phyloP scores from a whole-genome alignment of 495 filamentous ascomycete species.

The Aspergillus asperescens region DNA sequence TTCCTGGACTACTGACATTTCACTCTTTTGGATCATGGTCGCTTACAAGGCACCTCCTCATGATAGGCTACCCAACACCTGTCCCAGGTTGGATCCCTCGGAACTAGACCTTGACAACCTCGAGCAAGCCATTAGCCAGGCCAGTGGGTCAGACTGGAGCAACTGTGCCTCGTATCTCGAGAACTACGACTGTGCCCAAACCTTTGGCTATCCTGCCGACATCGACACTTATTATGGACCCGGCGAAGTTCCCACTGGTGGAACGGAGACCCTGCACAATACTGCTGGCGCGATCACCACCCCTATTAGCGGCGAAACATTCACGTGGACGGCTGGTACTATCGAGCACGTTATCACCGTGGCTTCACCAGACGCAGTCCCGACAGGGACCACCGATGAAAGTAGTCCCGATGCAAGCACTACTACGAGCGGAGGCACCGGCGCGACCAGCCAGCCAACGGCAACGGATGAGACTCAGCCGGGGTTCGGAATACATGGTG shows the following conservation, averaged over 20 bases:
- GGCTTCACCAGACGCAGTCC: not conserved
- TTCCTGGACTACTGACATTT: not conserved
- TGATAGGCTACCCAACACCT: not conserved
- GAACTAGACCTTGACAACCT: not conserved
- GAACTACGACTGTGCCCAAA: not conserved
- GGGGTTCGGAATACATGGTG: too few species aligned
- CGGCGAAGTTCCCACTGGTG: not conserved
- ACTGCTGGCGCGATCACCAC: not conserved
- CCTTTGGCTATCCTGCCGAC: not conserved
- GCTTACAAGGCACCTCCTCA: not conserved
- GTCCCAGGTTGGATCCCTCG: not conserved
- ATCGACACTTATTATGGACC: not conserved
- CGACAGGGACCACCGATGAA: not conserved
- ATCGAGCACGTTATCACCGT: not conserved
- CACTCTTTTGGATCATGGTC: too few species aligned
- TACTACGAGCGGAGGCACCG: not conserved
- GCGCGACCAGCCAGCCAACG: not conserved
- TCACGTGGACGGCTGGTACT: not conserved
- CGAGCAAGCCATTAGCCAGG: not conserved
- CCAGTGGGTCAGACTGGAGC: not conserved
- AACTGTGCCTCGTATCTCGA: not conserved
- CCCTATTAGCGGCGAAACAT: not conserved
- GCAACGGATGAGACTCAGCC: too few species aligned
- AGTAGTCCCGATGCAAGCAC: not conserved
- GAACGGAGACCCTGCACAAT: conserved; percentile 3